Conservation (phyloP, 352 stramenopile species). For the Globisporangium paddicum region DNA sequence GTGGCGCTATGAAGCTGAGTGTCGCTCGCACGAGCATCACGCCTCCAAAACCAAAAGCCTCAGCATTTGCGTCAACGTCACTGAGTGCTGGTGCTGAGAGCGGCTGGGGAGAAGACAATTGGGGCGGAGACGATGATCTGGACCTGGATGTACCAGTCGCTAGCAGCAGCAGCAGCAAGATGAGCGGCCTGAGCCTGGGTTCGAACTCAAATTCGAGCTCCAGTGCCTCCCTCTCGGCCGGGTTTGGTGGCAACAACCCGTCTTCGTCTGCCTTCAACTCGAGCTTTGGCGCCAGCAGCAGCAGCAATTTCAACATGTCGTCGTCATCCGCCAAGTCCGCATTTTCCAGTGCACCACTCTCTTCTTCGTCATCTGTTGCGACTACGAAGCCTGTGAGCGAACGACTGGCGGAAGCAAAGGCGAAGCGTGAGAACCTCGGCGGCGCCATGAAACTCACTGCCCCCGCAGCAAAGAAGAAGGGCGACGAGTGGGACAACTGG, state of each 20-base stretch:
- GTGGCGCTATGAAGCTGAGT: constrained; percentile 46
- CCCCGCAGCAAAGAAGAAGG: constrained; percentile 30
- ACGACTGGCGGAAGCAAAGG: constrained; percentile 47
- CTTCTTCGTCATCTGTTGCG: not conserved
- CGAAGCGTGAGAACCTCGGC: constrained; percentile 40
- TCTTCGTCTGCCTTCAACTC: constrained; percentile 3
- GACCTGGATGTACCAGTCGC: constrained; percentile 20
- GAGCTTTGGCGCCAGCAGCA: constrained; percentile 8
- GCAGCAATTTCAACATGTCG: constrained; percentile 3
- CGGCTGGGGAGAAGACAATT: constrained; percentile 66
- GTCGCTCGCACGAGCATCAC: constrained; percentile 25
- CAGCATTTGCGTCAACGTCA: constrained; percentile 15
- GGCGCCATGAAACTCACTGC: constrained; percentile 58
- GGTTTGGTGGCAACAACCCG: constrained; percentile 12
- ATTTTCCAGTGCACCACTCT: not conserved
- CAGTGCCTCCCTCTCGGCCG: not conserved
- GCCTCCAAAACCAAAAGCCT: constrained; percentile 13
- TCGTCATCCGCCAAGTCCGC: constrained; percentile 14
- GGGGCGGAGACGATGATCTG: constrained; percentile 50
- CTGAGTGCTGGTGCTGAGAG: constrained; percentile 26
- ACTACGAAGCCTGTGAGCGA: constrained; percentile 44
- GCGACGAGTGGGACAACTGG: constrained; percentile 79
- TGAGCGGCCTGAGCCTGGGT: not conserved
- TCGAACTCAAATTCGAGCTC: constrained; percentile 1
- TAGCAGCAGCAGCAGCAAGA: constrained; percentile 1